Base-by-base conservation (phyloP, 306 rosid species). In the Canavalia ensiformis region DNA sequence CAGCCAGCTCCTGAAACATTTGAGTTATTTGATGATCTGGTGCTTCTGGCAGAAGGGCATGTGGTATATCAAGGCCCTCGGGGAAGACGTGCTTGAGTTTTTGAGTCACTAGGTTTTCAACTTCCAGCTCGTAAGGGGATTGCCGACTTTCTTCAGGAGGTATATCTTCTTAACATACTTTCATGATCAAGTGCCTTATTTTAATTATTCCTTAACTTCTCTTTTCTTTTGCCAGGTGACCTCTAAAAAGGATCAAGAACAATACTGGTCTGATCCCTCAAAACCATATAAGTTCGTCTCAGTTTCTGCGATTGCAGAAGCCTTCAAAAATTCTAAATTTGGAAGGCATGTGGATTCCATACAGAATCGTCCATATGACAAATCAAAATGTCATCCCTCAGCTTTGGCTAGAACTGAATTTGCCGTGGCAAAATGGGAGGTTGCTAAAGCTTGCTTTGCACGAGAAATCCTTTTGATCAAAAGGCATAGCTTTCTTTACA, bases 1-100 rank as follows among this genome's bases (percentile, higher is more conserved):
- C 98, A 94, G 84, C 98, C 98, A 73, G 94, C 98, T 37, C 98
- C 98, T 3, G 97, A 94, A 86, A 94, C 97, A 78, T 94, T 90
- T 84, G 94, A 94, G 1, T 82, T 91, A 73, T 94, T 94, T 85
- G 98, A 94, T 77, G 98, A 94, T 81, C 76, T 94, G 75, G 75
- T 94, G 62, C 88, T 94, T 42, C 71, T 92, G 76, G 79, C 98
- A 52, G 98, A 94, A 83, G 97, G 98, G 28, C 64, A 90, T 29
- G 79, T 91, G 41, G 86, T 92, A 49, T 94, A 94, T 84, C 91
- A 91, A 79, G 98, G 98, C 63, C 97, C 97, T 63, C 85, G 89
- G 68, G 68, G 94, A 77, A 50, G 88, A 88, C 44, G 98, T 91
- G 28, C 84, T 94, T 34, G 93, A 89, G 55, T 91, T 94, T 87